Base-by-base conservation (phyloP, 2,329 filamentous ascomycete species). In the Penicillium sp. region DNA sequence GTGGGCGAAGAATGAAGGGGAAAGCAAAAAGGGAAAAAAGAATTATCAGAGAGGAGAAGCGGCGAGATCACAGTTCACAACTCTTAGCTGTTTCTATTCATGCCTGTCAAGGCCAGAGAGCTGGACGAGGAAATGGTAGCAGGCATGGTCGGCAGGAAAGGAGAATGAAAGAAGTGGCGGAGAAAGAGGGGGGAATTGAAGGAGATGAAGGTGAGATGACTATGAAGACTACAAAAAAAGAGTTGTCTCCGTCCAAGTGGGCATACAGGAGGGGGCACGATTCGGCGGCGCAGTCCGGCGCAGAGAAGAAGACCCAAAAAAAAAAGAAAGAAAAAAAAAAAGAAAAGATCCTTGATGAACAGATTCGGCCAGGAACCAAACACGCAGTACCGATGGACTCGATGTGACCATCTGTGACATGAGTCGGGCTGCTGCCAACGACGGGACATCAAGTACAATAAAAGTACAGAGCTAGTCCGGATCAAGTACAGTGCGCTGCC, bases 51-150 rank as follows among this genome's bases (percentile, higher is more conserved):
- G 11, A 32, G 29, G 7, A 43, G 48, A 51, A 38, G 45, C 46
- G 48, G 45, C 46, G 55, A 48, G 32, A 37, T 37, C 12, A 39
- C 48, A 42, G 28, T 55, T 45, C 45, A 50, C 60, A 9, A 29
- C 40, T 26, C 42, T 60, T 66, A 69, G 59, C 63, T 70, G 54
- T 67, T 61, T 63, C 64, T 66, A 62, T 71, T 73, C 67, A 74
- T 66, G 68, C 69, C 71, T 70, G 68, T 63, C 58, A 60, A 56
- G 63, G 67, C 70, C 67, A 69, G 69, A 68, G 65, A 64, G 62
- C 60, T 62, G 51, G 56, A 62, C 53, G 57, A 59, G 59, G 60
- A 53, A 56, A 56, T 63, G 52, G 45, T 65, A 52, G 59, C 49
- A 65, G 64, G 64, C 69, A 72, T 72, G 58, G 53, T 69, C 59